These are phyloP conservation scores for Aspergillus ochraceoroseus DNA, from an alignment of 2,329 filamentous ascomycete species.

Conservation along the genomic window DNA sequence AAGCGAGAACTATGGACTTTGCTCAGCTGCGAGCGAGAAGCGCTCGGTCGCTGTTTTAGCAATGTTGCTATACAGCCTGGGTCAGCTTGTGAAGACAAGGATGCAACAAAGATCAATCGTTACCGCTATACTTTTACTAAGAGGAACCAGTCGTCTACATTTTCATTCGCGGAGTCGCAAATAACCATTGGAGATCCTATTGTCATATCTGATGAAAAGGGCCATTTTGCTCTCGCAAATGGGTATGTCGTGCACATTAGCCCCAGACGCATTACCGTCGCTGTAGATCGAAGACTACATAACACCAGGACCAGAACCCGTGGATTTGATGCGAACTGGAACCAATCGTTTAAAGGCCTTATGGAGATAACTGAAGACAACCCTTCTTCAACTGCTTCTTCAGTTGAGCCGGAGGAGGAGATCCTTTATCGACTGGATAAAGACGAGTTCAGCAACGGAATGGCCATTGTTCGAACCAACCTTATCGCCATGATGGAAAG, in stretches of 20 bases:
- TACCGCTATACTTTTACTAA: constrained; percentile 84
- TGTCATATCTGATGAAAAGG: constrained; percentile 91
- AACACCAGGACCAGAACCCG: constrained; percentile 71
- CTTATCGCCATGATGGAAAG: constrained; percentile 87
- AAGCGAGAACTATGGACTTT: constrained; percentile 94
- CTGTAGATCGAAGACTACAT: constrained; percentile 83
- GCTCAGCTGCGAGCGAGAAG: constrained; percentile 81
- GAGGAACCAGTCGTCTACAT: constrained; percentile 54
- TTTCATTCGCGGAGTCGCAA: constrained; percentile 89
- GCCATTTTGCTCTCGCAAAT: constrained; percentile 90
- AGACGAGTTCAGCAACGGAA: constrained; percentile 96
- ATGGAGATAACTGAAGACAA: constrained; percentile 72
- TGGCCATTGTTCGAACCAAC: constrained; percentile 92
- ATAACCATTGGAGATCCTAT: constrained; percentile 82
- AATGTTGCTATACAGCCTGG: constrained; percentile 78
- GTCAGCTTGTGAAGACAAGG: constrained; percentile 63
- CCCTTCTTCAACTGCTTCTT: constrained; percentile 21
- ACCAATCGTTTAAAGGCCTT: constrained; percentile 84
- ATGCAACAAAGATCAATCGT: constrained; percentile 79
- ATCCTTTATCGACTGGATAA: constrained; percentile 82
- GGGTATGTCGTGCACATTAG: constrained; percentile 79
- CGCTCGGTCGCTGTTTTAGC: constrained; percentile 81
- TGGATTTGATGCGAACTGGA: constrained; percentile 69
- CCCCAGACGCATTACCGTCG: constrained; percentile 72
- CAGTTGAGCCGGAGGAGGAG: constrained; percentile 46